Conservation (phyloP, 805 yeast genomes). For the Saccharomyces kudriavzevii region DNA sequence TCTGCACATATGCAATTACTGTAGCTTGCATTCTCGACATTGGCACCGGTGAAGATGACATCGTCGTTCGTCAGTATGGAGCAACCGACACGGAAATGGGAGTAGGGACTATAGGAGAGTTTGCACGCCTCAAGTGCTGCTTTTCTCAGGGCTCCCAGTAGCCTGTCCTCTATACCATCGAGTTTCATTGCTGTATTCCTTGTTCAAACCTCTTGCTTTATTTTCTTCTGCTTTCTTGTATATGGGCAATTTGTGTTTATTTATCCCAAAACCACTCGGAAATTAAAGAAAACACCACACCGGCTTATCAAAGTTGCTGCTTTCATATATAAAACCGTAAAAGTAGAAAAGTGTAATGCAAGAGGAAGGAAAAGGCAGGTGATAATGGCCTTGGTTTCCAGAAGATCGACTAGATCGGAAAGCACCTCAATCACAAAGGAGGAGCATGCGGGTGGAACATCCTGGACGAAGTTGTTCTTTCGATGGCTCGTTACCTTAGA, state of each 20-base stretch:
- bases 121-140: slow-evolving; percentile 33
- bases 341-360: not conserved
- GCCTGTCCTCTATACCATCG: slow-evolving; percentile 18
- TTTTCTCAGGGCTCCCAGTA: slow-evolving; percentile 21
- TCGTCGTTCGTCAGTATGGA: slow-evolving; percentile 49
- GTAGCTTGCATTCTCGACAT: slow-evolving; percentile 88
- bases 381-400: not conserved
- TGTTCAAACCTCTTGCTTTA: not conserved
- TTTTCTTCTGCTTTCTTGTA: not conserved
- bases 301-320: not conserved
- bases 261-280: not conserved
- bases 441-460: not conserved
- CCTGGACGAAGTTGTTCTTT: slow-evolving; percentile 7
- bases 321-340: not conserved
- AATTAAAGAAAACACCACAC: not conserved
- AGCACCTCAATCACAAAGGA: not conserved
- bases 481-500: slow-evolving; percentile 21
- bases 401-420: not conserved
- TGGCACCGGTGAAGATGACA: slow-evolving; percentile 60
- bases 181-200: slow-evolving; percentile 3
- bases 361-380: not conserved
- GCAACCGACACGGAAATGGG: slow-evolving; percentile 63
- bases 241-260: not conserved
- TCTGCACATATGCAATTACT: slow-evolving; percentile 78
- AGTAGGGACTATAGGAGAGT: slow-evolving; percentile 42